Conservation (phyloP, 345 rosid species). For the Hevea brasiliensis region DNA sequence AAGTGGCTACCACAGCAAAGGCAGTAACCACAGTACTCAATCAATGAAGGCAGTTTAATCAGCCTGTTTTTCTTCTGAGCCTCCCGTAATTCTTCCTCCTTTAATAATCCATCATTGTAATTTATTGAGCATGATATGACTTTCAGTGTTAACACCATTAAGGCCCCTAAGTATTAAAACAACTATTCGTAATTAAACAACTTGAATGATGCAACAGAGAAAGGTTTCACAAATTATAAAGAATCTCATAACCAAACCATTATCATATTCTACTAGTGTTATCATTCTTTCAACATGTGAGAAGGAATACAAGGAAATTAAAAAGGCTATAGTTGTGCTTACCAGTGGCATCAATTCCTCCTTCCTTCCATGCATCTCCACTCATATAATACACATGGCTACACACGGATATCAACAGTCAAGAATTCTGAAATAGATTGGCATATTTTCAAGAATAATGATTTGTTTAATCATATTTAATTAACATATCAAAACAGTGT, state of each 20-base stretch:
- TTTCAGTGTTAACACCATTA: constrained; percentile 91
- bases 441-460: not conserved
- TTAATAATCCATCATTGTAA: constrained; percentile 76
- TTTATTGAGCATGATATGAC: constrained; percentile 90
- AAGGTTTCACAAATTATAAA: not conserved
- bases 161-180: constrained; percentile 56
- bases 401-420: constrained; percentile 25
- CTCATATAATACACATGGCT: constrained; percentile 98
- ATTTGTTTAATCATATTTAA: not conserved
- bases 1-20: constrained; percentile 95
- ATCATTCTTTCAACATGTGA: not conserved
- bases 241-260: not conserved
- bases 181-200: not conserved
- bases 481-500: not conserved
- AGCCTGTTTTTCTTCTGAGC: constrained; percentile 81
- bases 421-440: no score
- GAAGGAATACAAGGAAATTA: not conserved
- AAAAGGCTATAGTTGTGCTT: constrained; percentile 19
- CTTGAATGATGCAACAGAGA: not conserved
- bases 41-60: constrained; percentile 64
- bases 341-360: constrained; percentile 98
- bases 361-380: constrained; percentile 99
- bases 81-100: constrained; percentile 75
- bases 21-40: constrained; percentile 87
- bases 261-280: not conserved